These are phyloP conservation scores for Meredithiella fracta DNA, from an alignment of 2,329 filamentous ascomycete species.

Conservation along the genomic window DNA sequence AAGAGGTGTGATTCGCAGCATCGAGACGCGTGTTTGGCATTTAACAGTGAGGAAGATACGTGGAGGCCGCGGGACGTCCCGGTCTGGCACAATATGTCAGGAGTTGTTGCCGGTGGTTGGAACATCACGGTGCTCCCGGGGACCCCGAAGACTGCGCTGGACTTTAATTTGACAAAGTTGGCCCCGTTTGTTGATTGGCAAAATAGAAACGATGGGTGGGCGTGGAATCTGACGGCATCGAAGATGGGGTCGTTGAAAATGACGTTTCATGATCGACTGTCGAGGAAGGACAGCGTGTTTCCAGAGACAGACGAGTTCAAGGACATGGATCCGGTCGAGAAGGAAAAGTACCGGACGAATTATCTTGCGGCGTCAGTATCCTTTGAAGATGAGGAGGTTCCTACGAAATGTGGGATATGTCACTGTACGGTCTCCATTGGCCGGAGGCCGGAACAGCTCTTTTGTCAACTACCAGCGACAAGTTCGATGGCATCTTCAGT, in stretches of 20 bases:
- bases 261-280: constrained; percentile 12
- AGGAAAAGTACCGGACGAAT: constrained; percentile 9
- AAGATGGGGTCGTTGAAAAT: constrained; percentile 44
- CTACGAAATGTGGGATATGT: constrained; percentile 57
- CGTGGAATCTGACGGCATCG: constrained; percentile 61
- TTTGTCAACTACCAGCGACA: constrained; percentile 80
- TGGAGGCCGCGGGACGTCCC: constrained; percentile 26
- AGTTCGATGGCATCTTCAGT: constrained; percentile 81
- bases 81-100: constrained; percentile 66
- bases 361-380: constrained; percentile 12
- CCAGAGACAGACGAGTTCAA: constrained; percentile 8
- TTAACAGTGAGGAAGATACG: constrained; percentile 21
- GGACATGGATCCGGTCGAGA: constrained; percentile 18
- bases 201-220: constrained; percentile 42
- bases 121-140: constrained; percentile 31
- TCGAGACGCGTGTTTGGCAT: constrained; percentile 29
- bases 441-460: constrained; percentile 62
- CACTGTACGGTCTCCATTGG: constrained; percentile 74
- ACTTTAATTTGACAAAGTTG: constrained; percentile 48
- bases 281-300: not conserved
- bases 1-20: constrained; percentile 28
- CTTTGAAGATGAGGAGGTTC: constrained; percentile 11
- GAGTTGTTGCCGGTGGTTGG: constrained; percentile 64
- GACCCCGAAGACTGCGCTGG: constrained; percentile 31
- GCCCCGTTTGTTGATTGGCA: constrained; percentile 51